Percentiles rank a stretch among this genome's conserved stretches.
Conservation (phyloP, 73 alveolate species). For the Uronychia setigera region DNA sequence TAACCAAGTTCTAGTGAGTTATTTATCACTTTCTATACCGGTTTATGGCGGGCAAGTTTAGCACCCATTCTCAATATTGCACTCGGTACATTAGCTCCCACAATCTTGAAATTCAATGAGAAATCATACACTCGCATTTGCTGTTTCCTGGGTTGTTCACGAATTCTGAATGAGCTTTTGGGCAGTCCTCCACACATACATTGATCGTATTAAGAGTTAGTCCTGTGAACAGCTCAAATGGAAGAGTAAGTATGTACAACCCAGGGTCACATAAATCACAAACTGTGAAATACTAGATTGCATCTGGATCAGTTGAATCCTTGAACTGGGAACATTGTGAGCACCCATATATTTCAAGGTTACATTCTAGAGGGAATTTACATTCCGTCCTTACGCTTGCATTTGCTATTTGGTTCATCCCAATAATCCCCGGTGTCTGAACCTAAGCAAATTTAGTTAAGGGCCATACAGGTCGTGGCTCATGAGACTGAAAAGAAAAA, state of each 20-base stretch:
- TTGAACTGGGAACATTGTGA: neutral
- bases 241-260: neutral
- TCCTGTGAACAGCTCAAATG: neutral
- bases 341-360: neutral
- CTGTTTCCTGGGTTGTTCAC: neutral
- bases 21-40: neutral
- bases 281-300: neutral
- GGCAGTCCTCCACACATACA: neutral
- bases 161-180: neutral
- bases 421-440: neutral
- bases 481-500: neutral
- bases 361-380: neutral
- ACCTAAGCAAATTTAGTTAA: neutral
- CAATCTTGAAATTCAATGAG: neutral
- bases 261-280: neutral
- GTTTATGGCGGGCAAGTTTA: neutral
- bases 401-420: neutral
- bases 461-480: neutral
- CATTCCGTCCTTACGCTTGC: neutral
- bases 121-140: neutral
- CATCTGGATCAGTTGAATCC: neutral
- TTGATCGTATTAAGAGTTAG: neutral
- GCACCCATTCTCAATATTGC: neutral
- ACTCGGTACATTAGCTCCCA: neutral
- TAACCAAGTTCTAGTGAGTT: neutral